Evolutionary conservation across 2,329 filamentous ascomycete genomes (phyloP), one percentile per base, ranked within the genome.

Genomic region (Emmonsiellopsis sp.): DNA sequence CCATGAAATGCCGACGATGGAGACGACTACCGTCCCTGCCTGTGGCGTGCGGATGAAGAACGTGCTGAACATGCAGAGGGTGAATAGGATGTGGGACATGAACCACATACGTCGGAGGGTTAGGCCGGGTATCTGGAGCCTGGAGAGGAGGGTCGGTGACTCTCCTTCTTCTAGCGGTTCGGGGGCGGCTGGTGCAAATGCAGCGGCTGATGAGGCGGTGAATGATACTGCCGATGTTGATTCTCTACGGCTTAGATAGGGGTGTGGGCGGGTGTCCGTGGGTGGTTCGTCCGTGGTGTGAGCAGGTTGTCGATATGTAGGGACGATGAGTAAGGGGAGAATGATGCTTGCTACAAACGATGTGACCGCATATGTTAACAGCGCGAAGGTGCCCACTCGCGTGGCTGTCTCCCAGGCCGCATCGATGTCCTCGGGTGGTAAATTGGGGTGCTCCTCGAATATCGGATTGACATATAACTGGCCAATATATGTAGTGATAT

Each of bases 51-150:
- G 79, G 40, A 95, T 87, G 55, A 95, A 78, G 53, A 95, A 83
- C 0, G 92, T 94, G 64, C 84, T 82, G 65, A 87, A 87, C 83
- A 93, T 95, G 65, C 87, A 84, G 5, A 77, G 68, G 1, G 88
- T 81, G 66, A 95, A 96, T 46, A 95, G 77, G n/a, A 95, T 68
- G 59, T 95, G 86, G 0, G 88, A 88, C 6, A 87, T 67, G 58
- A 96, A 77, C 92, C 93, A 97, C 21, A 88, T 84, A 44, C 89
- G 85, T 60, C 89, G 88, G 37, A 97, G 83, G 0, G 91, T 96
- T 54, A 97, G 80, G 10, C 87, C 85, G 0, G 84, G 87, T 51
- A 97, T 89, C 54, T 86, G 82, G 7, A 95, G 72, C 46, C 77
- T 74, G 32, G 82, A 76, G 39, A 91, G 68, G 63, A 73, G 68